Evolutionary conservation across 345 rosid genomes (phyloP).

Genomic region (Rhodamnia rubescens): DNA sequence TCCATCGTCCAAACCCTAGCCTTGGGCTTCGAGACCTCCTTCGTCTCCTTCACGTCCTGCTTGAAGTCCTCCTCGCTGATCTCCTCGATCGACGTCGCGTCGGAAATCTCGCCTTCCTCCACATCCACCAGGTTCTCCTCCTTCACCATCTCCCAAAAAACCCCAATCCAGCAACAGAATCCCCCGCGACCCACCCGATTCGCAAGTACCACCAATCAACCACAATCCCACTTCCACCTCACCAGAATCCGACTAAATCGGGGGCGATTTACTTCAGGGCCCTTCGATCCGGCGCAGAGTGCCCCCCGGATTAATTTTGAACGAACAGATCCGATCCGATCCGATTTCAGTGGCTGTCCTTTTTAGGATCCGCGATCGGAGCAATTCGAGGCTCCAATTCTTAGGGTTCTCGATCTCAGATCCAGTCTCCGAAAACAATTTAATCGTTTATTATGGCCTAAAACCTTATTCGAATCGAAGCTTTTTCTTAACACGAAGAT

Average conservation of each 20-base stretch:
- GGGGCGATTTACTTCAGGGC: neutral
- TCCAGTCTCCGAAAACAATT: neutral
- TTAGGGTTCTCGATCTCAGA: neutral
- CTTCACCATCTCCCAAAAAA: conserved; percentile 19
- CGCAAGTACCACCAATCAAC: neutral
- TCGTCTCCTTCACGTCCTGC: conserved; percentile 19
- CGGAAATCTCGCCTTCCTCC: conserved; percentile 92
- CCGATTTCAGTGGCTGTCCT: neutral
- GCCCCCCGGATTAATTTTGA: neutral
- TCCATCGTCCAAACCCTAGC: conserved; percentile 84
- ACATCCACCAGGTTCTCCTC: conserved; percentile 41
- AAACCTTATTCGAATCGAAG: neutral
- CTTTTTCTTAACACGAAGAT: too few relatives aligned
- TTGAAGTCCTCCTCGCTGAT: conserved; percentile 57
- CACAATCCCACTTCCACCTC: neutral
- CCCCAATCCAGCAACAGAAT: neutral
- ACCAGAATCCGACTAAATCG: neutral
- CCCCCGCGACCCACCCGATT: neutral
- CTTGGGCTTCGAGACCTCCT: conserved; percentile 16
- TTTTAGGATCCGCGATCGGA: neutral
- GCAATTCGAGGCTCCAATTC: neutral
- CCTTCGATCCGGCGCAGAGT: neutral
- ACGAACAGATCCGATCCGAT: neutral
- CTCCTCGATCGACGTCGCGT: conserved; percentile 56
- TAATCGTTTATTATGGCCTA: neutral